These are phyloP conservation scores for Paulownia fortunei DNA, from an alignment of 257 asterid species.

Conservation along the genomic window DNA sequence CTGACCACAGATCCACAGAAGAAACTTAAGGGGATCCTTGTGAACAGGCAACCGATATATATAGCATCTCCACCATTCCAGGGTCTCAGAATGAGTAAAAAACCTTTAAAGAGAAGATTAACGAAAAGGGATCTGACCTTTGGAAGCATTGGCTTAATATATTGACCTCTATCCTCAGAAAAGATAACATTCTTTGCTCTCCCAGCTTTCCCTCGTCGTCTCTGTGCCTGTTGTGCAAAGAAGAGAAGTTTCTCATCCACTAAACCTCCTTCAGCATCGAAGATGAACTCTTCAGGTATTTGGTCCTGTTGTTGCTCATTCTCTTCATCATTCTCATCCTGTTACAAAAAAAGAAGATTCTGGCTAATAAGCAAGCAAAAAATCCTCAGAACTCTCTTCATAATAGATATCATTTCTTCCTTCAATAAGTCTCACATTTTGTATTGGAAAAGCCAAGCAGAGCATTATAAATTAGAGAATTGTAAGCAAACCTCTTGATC, in stretches of 20 bases:
- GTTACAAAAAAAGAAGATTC: constrained; percentile 31
- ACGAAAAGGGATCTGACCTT: constrained; percentile 58
- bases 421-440: neutral
- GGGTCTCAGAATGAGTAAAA: constrained; percentile 13
- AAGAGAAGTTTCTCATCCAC: constrained; percentile 98
- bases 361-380: constrained; percentile 17
- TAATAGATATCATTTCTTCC: constrained; percentile 3
- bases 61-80: neutral
- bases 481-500: constrained; percentile 56
- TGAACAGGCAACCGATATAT: neutral
- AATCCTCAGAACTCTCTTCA: neutral
- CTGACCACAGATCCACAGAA: neutral
- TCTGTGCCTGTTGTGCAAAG: constrained; percentile 98
- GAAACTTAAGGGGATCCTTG: neutral
- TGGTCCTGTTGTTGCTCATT: constrained; percentile 79
- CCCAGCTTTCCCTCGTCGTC: constrained; percentile 92
- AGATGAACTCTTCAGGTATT: constrained; percentile 94
- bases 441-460: neutral
- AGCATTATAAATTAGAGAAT: neutral
- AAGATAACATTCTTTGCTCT: constrained; percentile 95
- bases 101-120: neutral
- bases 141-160: constrained; percentile 98
- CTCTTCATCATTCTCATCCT: constrained; percentile 84
- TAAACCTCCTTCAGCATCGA: constrained; percentile 95
- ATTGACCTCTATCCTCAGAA: constrained; percentile 97